A percentile compares a stretch with the other conserved stretches of the same genome.
phyloP scores from a whole-genome alignment of 148 eudicot species.

The Arctostaphylos glauca region DNA sequence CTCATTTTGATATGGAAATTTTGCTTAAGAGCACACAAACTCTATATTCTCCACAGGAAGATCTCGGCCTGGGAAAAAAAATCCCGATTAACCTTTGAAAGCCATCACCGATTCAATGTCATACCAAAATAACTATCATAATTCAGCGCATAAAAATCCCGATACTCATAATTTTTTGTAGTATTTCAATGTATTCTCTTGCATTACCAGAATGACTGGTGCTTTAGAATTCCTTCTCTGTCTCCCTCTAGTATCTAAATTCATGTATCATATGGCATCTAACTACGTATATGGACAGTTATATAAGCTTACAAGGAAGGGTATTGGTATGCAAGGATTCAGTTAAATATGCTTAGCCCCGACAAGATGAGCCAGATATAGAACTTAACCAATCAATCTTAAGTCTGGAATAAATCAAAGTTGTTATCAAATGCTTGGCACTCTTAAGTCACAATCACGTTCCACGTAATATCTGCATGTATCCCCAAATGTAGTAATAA shows the following conservation, averaged over 20 bases:
- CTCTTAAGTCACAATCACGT: no score
- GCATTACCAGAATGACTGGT: not conserved
- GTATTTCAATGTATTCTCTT: not conserved
- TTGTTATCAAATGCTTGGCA: no score
- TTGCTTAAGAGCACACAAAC: not conserved
- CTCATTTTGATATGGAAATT: constrained; percentile 54
- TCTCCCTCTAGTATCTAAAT: not conserved
- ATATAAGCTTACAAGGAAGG: no score
- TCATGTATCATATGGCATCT: no score
- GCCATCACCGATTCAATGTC: not conserved
- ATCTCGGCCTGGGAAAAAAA: not conserved
- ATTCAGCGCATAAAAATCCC: not conserved
- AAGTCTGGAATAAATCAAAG: no score
- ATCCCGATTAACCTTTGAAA: not conserved
- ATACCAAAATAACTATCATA: not conserved
- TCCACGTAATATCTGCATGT: no score
- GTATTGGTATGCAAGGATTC: no score
- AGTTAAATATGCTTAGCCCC: no score
- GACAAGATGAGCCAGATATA: no score
- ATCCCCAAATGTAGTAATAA: no score
- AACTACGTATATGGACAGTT: no score
- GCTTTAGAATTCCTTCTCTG: not conserved
- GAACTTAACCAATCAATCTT: no score
- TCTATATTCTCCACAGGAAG: not conserved
- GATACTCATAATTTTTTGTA: not conserved